phyloP scores from a whole-genome alignment of 345 rosid genomes.

The Eucalyptus curtisii region DNA sequence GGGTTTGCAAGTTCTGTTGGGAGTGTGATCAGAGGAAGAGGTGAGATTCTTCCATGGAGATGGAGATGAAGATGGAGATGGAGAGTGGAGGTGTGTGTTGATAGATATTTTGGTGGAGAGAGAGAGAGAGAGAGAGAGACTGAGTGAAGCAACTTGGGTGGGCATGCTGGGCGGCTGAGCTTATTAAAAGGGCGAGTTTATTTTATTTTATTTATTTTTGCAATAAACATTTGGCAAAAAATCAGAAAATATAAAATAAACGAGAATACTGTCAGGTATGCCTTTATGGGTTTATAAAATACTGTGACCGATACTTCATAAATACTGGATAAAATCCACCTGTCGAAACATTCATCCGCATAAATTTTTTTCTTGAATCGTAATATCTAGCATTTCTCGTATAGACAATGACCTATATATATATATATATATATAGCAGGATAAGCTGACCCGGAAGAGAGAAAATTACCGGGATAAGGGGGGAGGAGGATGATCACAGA shows the following conservation, averaged over 20 bases:
- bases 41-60: not conserved
- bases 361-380: not conserved
- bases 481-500: not conserved
- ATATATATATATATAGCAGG: not conserved
- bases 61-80: not conserved
- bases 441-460: not conserved
- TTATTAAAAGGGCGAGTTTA: constrained; percentile 27
- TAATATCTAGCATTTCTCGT: not conserved
- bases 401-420: not conserved
- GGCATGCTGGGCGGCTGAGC: constrained; percentile 65
- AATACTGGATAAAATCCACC: not conserved
- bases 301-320: not conserved
- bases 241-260: not conserved
- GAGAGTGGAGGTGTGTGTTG: not conserved
- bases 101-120: constrained; percentile 24
- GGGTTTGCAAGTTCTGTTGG: not conserved
- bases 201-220: not conserved
- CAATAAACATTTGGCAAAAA: not conserved
- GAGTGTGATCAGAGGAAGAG: not conserved
- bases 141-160: constrained; percentile 40
- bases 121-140: constrained; percentile 6
- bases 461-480: not conserved
- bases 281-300: not conserved
- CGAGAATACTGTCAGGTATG: not conserved
- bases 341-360: not conserved